Base-by-base conservation (phyloP, 2,329 filamentous ascomycete genomes). In the Aspergillus sergii region DNA sequence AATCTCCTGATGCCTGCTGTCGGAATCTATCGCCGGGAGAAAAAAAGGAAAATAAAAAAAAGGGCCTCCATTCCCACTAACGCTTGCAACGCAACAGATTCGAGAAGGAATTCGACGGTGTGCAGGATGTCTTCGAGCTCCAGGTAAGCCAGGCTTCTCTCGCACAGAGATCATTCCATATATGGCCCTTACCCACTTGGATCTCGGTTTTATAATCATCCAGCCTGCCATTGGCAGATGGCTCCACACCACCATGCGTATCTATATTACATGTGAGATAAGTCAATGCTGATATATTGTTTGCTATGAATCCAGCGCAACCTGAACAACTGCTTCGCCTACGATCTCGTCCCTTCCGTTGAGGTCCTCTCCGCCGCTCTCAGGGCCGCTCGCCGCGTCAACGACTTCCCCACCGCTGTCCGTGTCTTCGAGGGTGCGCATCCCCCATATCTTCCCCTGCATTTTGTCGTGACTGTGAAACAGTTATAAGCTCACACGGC, bases 81-180 rank as follows among this genome's bases (percentile, higher is more conserved):
- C 78, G 41, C 76, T 74, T 79, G 82, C 63, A 74, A 72, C 69
- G 68, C 28, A 76, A 41, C 79, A 99, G 95, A 85, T 99, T 96
- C 79, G 95, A 99, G 88, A 97, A 97, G 89, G 95, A 99, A 85
- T 99, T 99, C 79, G 94, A 99, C 68, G 83, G 84, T 77, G 95
- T 99, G 71, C 93, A 98, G 84, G 95, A 99, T 85, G 94, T 98
- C 78, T 99, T 99, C 82, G 95, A 99, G 89, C 93, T 99, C 78
- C 94, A 97, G 93, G 94, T 97, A 89, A 78, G 86, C 79, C 56
- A 64, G 48, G 32, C 48, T 34, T 32, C 53, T 19, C 53, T 61
- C 57, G 32, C 55, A 55, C 36, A 5, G 48, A 32, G 9, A 32
- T 19, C 46, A 32, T n/a, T 19, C 28, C 28, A 32, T 34, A 11